Conservation (phyloP, 2,329 filamentous ascomycete species). For the Aureobasidium zeae region DNA sequence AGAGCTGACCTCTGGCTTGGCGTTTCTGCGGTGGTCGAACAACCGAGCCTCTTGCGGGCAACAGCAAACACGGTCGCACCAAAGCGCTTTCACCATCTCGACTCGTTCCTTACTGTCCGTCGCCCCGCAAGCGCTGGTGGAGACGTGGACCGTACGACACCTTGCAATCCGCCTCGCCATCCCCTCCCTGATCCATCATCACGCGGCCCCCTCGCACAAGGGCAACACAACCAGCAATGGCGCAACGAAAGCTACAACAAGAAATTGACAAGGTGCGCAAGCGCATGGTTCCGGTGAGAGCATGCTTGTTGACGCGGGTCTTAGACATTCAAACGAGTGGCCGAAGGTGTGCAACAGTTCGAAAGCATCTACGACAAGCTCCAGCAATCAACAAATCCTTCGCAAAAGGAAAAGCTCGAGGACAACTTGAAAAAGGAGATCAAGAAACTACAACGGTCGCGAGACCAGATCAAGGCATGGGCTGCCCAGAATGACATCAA, state of each 20-base stretch:
- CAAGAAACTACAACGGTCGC: constrained; percentile 95
- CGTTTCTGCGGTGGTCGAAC: too few relatives aligned
- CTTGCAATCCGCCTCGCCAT: neutral
- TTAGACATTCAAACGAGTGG: constrained; percentile 81
- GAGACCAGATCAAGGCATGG: constrained; percentile 99
- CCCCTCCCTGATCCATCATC: neutral
- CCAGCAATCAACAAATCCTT: constrained; percentile 78
- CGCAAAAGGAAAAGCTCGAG: constrained; percentile 96
- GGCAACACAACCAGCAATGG: constrained; percentile 53
- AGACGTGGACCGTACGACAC: constrained; percentile 2
- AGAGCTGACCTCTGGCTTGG: constrained; percentile 8
- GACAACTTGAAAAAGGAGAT: constrained; percentile 98
- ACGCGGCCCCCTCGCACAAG: constrained; percentile 1
- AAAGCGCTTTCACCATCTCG: constrained; percentile 4
- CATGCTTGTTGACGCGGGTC: constrained; percentile 18
- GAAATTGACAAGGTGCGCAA: constrained; percentile 81
- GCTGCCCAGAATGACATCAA: constrained; percentile 98
- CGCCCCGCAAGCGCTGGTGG: constrained; percentile 12
- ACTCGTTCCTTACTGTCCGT: constrained; percentile 3
- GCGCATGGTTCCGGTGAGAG: too few relatives aligned
- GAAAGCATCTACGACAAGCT: constrained; percentile 98
- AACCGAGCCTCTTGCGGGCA: neutral
- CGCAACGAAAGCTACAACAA: constrained; percentile 89
- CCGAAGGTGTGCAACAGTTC: constrained; percentile 84
- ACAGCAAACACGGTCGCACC: constrained; percentile 12